Percentiles rank a stretch among this genome's conserved stretches.
Evolutionary conservation across 225 moss, liverwort and hornwort genomes (phyloP).

Genomic region (Physcomitrellopsis africana): DNA sequence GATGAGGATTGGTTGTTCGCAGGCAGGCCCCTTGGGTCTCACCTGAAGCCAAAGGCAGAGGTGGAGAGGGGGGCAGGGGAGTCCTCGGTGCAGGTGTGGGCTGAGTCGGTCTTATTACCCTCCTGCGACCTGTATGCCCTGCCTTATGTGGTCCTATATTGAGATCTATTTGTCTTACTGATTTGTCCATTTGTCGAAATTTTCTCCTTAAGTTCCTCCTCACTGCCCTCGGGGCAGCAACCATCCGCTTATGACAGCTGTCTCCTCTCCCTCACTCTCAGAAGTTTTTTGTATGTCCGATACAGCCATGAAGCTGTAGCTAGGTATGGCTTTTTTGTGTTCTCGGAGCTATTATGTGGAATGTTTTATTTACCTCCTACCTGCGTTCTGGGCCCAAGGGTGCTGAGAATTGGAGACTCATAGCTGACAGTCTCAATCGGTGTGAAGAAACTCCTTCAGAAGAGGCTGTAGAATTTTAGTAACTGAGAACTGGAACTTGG

Average conservation of each 20-base stretch:
- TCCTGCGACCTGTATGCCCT: conserved; percentile 77
- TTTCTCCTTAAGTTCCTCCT: conserved; percentile 30
- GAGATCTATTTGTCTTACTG: conserved; percentile 64
- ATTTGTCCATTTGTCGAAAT: conserved; percentile 56
- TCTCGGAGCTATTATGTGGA: conserved; percentile 13
- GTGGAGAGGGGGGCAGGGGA: conserved; percentile 59
- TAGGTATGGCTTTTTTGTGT: neutral
- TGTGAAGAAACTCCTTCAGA: neutral
- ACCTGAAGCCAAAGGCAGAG: conserved; percentile 80
- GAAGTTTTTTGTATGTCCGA: conserved; percentile 12
- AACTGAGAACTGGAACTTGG: neutral
- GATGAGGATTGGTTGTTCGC: conserved; percentile 81
- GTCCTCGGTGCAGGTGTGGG: conserved; percentile 71
- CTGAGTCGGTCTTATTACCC: conserved; percentile 70
- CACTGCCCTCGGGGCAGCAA: conserved; percentile 23
- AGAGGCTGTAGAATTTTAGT: neutral
- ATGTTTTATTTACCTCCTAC: neutral
- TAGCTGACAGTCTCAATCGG: too few species aligned
- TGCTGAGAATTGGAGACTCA: neutral
- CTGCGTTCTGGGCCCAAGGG: neutral
- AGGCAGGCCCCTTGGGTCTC: conserved; percentile 57
- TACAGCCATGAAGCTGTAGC: neutral
- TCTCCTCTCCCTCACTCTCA: conserved; percentile 19
- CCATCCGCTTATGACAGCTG: neutral
- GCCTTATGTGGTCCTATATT: conserved; percentile 91